These are phyloP conservation scores for Climacium dendroides DNA, from an alignment of 225 moss, liverwort and hornwort genomes.

Conservation along the genomic window DNA sequence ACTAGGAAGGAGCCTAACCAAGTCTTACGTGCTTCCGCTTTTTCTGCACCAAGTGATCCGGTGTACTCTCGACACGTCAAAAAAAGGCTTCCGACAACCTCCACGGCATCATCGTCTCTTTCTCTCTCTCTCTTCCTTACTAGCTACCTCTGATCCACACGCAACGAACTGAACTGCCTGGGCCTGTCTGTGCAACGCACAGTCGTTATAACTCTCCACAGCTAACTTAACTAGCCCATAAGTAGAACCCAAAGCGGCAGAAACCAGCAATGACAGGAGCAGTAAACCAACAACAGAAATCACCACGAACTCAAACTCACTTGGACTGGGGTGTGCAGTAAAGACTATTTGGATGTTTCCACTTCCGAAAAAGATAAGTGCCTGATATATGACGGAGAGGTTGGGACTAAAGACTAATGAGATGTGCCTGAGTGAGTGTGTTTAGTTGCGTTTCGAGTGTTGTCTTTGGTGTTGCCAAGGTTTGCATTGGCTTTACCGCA, in stretches of 20 bases:
- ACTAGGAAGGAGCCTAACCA: background rate
- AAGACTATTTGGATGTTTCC: background rate
- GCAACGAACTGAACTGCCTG: background rate
- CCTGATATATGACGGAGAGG: background rate
- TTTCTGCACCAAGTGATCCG: background rate
- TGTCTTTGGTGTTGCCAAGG: background rate
- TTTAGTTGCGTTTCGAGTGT: background rate
- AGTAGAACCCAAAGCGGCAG: too few species aligned
- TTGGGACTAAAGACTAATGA: background rate
- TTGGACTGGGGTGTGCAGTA: background rate
- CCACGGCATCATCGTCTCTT: background rate
- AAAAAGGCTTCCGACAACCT: conserved; percentile 15
- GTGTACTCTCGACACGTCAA: conserved; percentile 17
- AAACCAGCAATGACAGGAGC: background rate
- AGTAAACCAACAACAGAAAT: background rate
- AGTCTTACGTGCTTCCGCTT: conserved; percentile 2
- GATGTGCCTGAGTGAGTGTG: background rate
- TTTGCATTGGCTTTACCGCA: background rate
- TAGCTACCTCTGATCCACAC: background rate
- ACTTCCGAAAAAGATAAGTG: background rate
- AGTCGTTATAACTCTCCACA: background rate
- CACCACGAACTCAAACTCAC: background rate
- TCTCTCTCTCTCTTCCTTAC: background rate
- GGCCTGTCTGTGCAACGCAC: background rate
- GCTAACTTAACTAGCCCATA: background rate